These are phyloP conservation scores for Tricladium varicosporioides DNA, from an alignment of 2,329 filamentous ascomycete genomes.

Conservation along the genomic window DNA sequence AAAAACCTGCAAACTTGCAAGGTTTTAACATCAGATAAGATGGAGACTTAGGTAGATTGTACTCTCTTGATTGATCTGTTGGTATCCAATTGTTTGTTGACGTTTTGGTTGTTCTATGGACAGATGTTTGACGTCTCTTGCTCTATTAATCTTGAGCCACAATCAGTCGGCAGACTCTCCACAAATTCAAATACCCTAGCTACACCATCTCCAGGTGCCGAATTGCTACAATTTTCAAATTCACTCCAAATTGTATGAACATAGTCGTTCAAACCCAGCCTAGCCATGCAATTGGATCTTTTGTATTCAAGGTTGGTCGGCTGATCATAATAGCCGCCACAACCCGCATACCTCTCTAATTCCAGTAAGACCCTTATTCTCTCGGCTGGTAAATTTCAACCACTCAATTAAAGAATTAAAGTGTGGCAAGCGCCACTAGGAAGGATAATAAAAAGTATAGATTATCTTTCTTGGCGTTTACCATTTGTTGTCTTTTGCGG, in stretches of 20 bases:
- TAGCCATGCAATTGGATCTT: neutral
- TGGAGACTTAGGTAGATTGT: no score
- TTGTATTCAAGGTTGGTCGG: neutral
- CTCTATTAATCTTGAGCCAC: no score
- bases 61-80: no score
- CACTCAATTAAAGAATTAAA: slow-evolving; percentile 4
- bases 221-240: neutral
- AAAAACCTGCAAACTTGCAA: no score
- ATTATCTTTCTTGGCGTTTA: slow-evolving; percentile 1
- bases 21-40: no score
- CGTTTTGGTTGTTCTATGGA: no score
- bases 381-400: slow-evolving; percentile 10
- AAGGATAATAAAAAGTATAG: neutral
- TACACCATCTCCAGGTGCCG: no score
- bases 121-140: no score
- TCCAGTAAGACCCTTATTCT: neutral
- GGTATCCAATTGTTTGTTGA: no score
- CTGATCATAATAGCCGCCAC: slow-evolving; percentile 5
- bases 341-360: neutral
- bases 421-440: neutral
- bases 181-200: no score
- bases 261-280: neutral
- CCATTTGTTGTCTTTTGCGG: neutral
- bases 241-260: neutral
- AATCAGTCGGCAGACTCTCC: no score